Evolutionary conservation across 2,329 filamentous ascomycete genomes (phyloP).

Genomic region (Fusarium proliferatum): DNA sequence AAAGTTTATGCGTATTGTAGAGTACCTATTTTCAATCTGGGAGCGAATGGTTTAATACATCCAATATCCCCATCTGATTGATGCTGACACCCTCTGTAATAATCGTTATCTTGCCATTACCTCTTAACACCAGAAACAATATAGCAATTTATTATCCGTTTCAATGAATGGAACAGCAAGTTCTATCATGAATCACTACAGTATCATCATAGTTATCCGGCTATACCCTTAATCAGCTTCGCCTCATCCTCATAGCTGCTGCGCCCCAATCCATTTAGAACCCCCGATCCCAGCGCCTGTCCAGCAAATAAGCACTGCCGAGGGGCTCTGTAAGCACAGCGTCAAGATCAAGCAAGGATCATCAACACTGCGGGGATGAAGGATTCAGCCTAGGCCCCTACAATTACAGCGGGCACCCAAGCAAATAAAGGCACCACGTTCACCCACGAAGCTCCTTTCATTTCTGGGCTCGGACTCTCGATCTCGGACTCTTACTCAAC

Average conservation of each 20-base stretch:
- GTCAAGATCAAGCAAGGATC: background rate
- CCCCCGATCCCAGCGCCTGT: background rate
- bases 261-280: conserved; percentile 6
- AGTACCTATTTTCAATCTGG: accelerated
- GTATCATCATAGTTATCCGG: background rate
- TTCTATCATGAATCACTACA: background rate
- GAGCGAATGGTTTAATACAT: background rate
- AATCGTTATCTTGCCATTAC: too few species aligned
- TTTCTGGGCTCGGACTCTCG: conserved; percentile 31
- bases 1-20: background rate
- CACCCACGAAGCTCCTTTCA: conserved; percentile 11
- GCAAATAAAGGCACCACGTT: conserved; percentile 26
- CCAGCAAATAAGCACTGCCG: conserved; percentile 1
- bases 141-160: too few species aligned
- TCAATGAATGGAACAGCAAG: background rate
- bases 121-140: too few species aligned
- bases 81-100: too few species aligned
- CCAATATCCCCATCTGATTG: too few species aligned
- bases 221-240: background rate
- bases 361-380: background rate
- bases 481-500: conserved; percentile 8
- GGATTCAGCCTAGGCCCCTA: conserved; percentile 1
- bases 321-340: conserved; percentile 4
- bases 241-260: conserved; percentile 1
- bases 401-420: conserved; percentile 11